Evolutionary conservation across 768 basidiomycete genomes (phyloP), one percentile per base, ranked within the genome.

Genomic region (Inosperma sp.): DNA sequence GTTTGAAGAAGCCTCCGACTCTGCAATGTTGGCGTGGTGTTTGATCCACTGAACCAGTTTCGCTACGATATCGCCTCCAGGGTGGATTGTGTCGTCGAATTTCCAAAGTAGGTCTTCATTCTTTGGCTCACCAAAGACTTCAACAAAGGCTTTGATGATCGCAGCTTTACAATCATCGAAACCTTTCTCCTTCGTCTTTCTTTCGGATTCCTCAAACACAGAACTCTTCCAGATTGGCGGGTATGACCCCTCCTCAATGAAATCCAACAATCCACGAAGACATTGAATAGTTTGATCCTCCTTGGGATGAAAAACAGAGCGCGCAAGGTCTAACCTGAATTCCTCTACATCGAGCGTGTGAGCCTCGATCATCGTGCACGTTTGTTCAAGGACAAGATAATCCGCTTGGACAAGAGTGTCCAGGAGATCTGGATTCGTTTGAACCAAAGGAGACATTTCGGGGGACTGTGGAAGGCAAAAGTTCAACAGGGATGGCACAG

Each of bases 131-230:
- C 89, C 90, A 7, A 88, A 81, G 33, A 88, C 81, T 60, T 92
- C 91, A 23, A 94, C 89, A 13, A 93, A 79, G 3, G 86, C 80
- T 59, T 92, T 91, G 65, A 93, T 84, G 7, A 93, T 72, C 0
- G 88, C 90, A 3, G 84, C 86, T 68, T 93, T 94, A 69, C 89
- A 90, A 23, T 84, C 78, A 56, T 83, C 81, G 55, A 94, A 86
- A 2, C 78, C 75, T 63, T 86, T 86, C 63, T 87, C 81, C 66
- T 80, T 84, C 41, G 72, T 68, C 52, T 75, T 72, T 52, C 72
- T 71, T 50, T 87, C 80, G 37, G 70, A 60, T 30, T 81, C 83
- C 2, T 67, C 68, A 31, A 73, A 65, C 7, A 70, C 59, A 10
- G 73, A 63, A 37, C 65, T 68, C 42, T 70, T 69, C 89, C 89